Evolutionary conservation across 2,329 filamentous ascomycete genomes (phyloP), one percentile per base, ranked within the genome.

Genomic region (Aphanocladium album): DNA sequence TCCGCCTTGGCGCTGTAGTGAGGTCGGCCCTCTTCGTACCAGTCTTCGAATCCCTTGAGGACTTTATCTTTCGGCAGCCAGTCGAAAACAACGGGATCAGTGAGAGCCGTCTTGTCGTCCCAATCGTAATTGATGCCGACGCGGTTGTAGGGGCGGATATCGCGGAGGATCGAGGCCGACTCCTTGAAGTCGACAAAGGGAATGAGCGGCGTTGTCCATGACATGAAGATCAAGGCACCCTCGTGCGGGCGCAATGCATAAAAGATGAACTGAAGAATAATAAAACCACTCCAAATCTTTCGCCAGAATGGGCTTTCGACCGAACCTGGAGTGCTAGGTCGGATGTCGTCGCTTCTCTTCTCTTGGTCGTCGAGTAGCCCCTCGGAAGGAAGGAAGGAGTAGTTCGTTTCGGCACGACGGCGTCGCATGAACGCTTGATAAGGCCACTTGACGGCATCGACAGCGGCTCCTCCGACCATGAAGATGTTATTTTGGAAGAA

Each of bases 1-100:
- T 79, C 77, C 6, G 67, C 61, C 1, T 63, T 64, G 3, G 76
- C 68, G 25, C 63, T 70, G 47, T 79, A 79, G 50, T 74, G 72
- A 1, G 64, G 23, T n/a, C 47, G 56, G 19, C 57, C 33, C 1
- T 43, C 21, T 11, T 66, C 39, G 17, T 67, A 70, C 71, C 70
- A 73, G 30, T 75, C 71, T 43, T 71, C 67, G 46, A 66, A 65
- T n/a, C 49, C 51, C 2, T 66, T 59, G 0, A 60, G 60, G 12
- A 27, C 45, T 2, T 5, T 39, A 3, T 71, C 55, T 30, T 43
- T 60, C 1, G 73, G 68, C 2, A 75, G 63, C 71, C 71, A 73
- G 8, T 61, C 52, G 46, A 67, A 60, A 8, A 56, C 39, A 0
- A 63, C 51, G 2, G 69, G 64, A 16, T 67, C 51, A 9, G 45